phyloP scores from a whole-genome alignment of 2,329 filamentous ascomycete genomes.

The Ascochyta viciae-villosae region DNA sequence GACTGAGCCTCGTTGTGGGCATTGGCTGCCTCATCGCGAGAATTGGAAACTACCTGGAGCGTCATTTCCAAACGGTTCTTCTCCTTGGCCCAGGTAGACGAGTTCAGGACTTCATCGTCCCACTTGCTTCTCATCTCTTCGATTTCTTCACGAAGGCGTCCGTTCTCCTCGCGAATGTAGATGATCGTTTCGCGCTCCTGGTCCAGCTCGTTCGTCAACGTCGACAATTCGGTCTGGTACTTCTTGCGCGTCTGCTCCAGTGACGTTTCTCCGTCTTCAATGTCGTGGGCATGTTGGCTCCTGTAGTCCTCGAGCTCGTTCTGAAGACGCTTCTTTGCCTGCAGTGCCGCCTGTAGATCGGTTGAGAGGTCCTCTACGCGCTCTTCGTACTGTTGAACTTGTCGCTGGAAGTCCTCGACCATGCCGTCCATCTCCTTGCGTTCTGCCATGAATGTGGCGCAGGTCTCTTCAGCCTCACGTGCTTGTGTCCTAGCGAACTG shows the following conservation, averaged over 20 bases:
- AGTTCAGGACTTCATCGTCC: slow-evolving; percentile 98
- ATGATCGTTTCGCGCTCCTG: slow-evolving; percentile 90
- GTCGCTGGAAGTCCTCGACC: slow-evolving; percentile 88
- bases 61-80: slow-evolving; percentile 91
- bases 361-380: slow-evolving; percentile 89
- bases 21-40: slow-evolving; percentile 89
- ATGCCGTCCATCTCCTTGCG: slow-evolving; percentile 86
- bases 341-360: slow-evolving; percentile 82
- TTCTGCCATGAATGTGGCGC: slow-evolving; percentile 88
- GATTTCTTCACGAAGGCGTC: slow-evolving; percentile 89
- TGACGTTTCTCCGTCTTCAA: slow-evolving; percentile 94
- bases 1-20: slow-evolving; percentile 95
- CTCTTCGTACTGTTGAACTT: slow-evolving; percentile 89
- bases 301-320: slow-evolving; percentile 98
- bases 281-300: slow-evolving; percentile 91
- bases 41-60: slow-evolving; percentile 84
- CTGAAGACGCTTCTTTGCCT: slow-evolving; percentile 92
- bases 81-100: slow-evolving; percentile 97
- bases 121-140: slow-evolving; percentile 95
- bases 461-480: slow-evolving; percentile 89
- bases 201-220: slow-evolving; percentile 89
- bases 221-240: slow-evolving; percentile 91
- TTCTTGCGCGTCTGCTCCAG: slow-evolving; percentile 98
- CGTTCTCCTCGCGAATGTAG: slow-evolving; percentile 82
- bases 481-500: slow-evolving; percentile 92